These are phyloP conservation scores for Strigomonas culicis DNA, from an alignment of 208 protist species.

Conservation along the genomic window DNA sequence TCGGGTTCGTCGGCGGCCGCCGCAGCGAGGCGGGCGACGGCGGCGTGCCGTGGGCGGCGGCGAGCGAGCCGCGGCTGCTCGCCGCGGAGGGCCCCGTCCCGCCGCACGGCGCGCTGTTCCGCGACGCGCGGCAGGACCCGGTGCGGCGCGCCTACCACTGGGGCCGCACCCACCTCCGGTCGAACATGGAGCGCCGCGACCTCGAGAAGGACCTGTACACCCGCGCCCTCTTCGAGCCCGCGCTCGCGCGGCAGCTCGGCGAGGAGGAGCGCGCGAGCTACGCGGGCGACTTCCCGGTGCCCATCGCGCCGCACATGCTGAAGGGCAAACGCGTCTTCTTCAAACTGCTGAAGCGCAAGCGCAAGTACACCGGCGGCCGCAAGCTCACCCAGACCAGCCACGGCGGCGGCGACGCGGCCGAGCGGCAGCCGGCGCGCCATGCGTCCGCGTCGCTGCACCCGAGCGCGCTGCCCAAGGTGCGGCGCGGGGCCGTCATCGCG, in stretches of 20 bases:
- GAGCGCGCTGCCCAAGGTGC: too few species aligned
- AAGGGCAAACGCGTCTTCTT: slow-evolving; percentile 59
- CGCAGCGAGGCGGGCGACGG: slow-evolving; percentile 23
- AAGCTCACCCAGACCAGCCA: slow-evolving; percentile 30
- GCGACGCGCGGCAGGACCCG: slow-evolving; percentile 45
- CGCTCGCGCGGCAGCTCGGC: slow-evolving; percentile 46
- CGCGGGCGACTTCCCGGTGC: slow-evolving; percentile 67
- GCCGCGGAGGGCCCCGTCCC: too few species aligned
- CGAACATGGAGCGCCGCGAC: slow-evolving; percentile 58
- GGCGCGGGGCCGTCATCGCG: too few species aligned
- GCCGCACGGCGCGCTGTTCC: slow-evolving; percentile 72
- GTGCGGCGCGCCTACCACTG: slow-evolving; percentile 52
- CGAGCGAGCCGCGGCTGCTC: too few species aligned
- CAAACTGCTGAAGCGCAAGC: slow-evolving; percentile 60
- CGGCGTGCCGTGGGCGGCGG: slow-evolving; percentile 10
- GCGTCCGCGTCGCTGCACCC: slow-evolving; percentile 13
- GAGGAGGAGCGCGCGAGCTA: slow-evolving; percentile 71
- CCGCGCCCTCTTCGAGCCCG: slow-evolving; percentile 58
- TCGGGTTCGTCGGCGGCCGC: slow-evolving; percentile 58
- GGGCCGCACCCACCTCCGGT: slow-evolving; percentile 58
- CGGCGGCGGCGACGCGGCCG: slow-evolving; percentile 4
- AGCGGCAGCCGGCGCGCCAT: slow-evolving; percentile 4
- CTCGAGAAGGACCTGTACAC: slow-evolving; percentile 47
- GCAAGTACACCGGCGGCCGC: slow-evolving; percentile 63
- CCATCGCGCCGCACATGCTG: slow-evolving; percentile 66